Conservation (phyloP, 2,329 filamentous ascomycete genomes). For the Colletotrichum horii region DNA sequence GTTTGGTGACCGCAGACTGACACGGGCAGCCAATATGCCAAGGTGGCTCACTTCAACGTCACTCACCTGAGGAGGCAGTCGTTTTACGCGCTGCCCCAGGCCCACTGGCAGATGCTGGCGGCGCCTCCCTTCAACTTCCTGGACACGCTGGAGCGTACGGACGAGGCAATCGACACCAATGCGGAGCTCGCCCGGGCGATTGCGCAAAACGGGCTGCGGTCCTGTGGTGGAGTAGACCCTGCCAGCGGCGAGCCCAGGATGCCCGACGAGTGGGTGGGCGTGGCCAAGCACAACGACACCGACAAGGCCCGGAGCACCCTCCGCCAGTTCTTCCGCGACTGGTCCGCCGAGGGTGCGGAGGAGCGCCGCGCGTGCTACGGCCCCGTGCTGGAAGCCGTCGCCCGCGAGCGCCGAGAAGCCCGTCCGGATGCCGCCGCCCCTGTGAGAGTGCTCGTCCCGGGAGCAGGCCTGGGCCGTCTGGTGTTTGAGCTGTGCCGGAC, state of each 20-base stretch:
- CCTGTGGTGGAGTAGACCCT: conserved; percentile 61
- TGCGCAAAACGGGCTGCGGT: conserved; percentile 68
- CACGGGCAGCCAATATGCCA: conserved; percentile 76
- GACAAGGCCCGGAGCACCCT: conserved; percentile 94
- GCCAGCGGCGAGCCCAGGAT: conserved; percentile 49
- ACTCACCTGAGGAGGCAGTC: conserved; percentile 90
- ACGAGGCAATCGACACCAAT: conserved; percentile 88
- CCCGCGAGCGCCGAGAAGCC: conserved; percentile 29
- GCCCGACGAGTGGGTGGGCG: conserved; percentile 70
- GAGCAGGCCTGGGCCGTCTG: conserved; percentile 85
- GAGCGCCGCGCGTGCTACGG: conserved; percentile 82
- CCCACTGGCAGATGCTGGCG: conserved; percentile 84
- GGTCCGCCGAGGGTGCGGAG: conserved; percentile 76
- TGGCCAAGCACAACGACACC: conserved; percentile 75
- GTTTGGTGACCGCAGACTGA: background rate
- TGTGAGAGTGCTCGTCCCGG: conserved; percentile 80
- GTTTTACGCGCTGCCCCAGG: conserved; percentile 87
- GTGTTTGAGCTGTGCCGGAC: conserved; percentile 83
- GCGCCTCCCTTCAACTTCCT: conserved; percentile 83
- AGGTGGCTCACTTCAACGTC: conserved; percentile 84
- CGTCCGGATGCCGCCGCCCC: conserved; percentile 34
- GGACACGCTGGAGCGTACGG: conserved; percentile 77
- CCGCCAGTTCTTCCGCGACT: conserved; percentile 93
- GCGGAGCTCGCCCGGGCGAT: conserved; percentile 83
- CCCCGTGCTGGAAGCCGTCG: conserved; percentile 72